Base-by-base conservation (phyloP, 1,139 yeast species). In the Magnusiomyces paraingens region DNA sequence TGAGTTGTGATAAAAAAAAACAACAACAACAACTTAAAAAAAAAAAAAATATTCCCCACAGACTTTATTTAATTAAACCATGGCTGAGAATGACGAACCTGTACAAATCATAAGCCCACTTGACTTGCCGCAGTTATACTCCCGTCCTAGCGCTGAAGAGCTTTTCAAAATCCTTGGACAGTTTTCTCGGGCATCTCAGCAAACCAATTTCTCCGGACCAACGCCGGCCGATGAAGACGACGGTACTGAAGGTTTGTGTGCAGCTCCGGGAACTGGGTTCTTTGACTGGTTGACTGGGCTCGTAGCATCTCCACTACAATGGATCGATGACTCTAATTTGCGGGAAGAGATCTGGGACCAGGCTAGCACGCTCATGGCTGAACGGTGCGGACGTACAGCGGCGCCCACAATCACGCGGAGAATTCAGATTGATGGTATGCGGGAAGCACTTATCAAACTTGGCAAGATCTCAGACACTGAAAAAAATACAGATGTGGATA, bases 311-410 rank as follows among this genome's bases (percentile, higher is more conserved):
- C 80, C 79, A 1, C 73, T 86, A 41, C 57, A 57, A 0, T 81
- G 88, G 86, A 62, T 82, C 8, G 54, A 51, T 3, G 65, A 60
- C 12, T 71, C 69, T 8, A 70, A 66, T 0, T 64, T 70, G 49
- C 70, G 71, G 36, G 81, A 78, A 22, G 56, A 59, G 6, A 73
- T 90, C 4, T 69, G 80, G 57, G 75, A 77, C 48, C 70, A 75
- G 54, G 83, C 94, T 0, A 78, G 94, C 18, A 63, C 75, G 38
- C 70, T 96, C 51, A 76, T 93, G 47, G 80, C 95, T 1, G 95
- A 88, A 60, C 83, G 83, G 59, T 86, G 95, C 65, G 97, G 98
- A 1, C 74, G 96, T 46, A 82, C 91, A 0, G 95, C 96, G 0
- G 84, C 82, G 55, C 95, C 97, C 0, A 82, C 83, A 38, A 76